Base-by-base conservation (phyloP, 2,329 filamentous ascomycete genomes). In the Colletotrichum shisoi region DNA sequence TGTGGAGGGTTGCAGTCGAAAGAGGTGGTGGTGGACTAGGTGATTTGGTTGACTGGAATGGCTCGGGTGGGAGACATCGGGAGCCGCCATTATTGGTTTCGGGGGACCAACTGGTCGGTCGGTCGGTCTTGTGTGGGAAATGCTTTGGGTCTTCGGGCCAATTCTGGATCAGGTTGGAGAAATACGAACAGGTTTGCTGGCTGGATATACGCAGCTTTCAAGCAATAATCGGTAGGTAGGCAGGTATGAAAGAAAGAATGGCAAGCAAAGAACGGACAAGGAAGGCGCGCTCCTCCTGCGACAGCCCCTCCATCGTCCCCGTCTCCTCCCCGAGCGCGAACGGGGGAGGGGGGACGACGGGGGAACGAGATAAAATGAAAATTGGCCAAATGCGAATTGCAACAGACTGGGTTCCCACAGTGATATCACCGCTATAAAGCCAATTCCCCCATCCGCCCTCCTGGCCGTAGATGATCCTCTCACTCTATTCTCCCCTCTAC, bases 341-440 rank as follows among this genome's bases (percentile, higher is more conserved):
- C 63, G 59, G 60, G 31, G 31, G 31, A 34, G 7, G 31, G 31
- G 31, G 31, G 31, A 34, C 31, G 31, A 34, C 31, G 31, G 31
- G 60, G 61, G 65, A 46, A 65, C 62, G 54, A 60, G 61, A 60
- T 60, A 51, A 68, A 68, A 65, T 68, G 61, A 68, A 68, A 68
- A 67, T 68, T 68, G 62, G 65, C 51, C 54, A 67, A 64, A 68
- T 68, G 65, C 65, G 61, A 68, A 51, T 51, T 49, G 34, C 34
- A 53, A 12, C 53, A 42, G 57, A 40, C 62, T 60, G 56, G 62
- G 65, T 68, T 68, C 61, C 65, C 65, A 68, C 65, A 68, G 65
- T 68, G 64, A 67, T 67, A 67, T 68, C 65, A 68, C 65, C 65
- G 62, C 62, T 68, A 68, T 68, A 68, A 68, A 68, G 65, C 49